Base-by-base conservation (phyloP, 73 alveolate species). In the Paramecium caudatum region DNA sequence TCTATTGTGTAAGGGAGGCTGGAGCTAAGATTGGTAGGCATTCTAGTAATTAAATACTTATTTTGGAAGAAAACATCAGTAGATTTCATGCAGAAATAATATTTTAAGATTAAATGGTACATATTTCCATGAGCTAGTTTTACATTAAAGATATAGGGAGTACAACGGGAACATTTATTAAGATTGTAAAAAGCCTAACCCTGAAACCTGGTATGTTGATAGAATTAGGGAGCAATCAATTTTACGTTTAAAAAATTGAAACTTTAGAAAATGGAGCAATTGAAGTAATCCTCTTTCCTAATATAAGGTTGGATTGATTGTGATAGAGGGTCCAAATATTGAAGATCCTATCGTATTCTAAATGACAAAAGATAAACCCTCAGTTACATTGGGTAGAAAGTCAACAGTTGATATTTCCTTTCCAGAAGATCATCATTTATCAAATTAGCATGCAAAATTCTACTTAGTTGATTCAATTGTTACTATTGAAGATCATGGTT, bases 21-120 rank as follows among this genome's bases (percentile, higher is more conserved):
- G 98, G 98, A 33, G 98, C 97, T 25, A 84, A 95, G 30, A 92
- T 95, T 23, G 98, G 98, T 25, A 45, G 98, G 12, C 97, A 93
- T 78, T 91, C 97, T 43, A 94, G 97, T 30, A 95, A 95, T 74
- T 94, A 95, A 27, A 95, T 95, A 36, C 92, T 93, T 13, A 95
- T 95, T 17, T 93, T 96, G 36, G 98, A 95, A 63, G 91, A 93
- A 36, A 93, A 91, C 80, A 96, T 95, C 5, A 90, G 96, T n/a
- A 47, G 98, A 25, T 91, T 91, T 15, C 98, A 95, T 46, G 95
- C 88, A 6, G 88, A 74, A 74, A 39, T 74, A 16, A 45, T 74
- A 3, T 74, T 74, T 74, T 25, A 74, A 74, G 88, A 74, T 41
- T 37, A 39, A 39, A 74, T 37, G 3, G 88, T 74, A 74, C 19